Evolutionary conservation across 345 rosid genomes (phyloP).

Genomic region (Acer yangbiense): DNA sequence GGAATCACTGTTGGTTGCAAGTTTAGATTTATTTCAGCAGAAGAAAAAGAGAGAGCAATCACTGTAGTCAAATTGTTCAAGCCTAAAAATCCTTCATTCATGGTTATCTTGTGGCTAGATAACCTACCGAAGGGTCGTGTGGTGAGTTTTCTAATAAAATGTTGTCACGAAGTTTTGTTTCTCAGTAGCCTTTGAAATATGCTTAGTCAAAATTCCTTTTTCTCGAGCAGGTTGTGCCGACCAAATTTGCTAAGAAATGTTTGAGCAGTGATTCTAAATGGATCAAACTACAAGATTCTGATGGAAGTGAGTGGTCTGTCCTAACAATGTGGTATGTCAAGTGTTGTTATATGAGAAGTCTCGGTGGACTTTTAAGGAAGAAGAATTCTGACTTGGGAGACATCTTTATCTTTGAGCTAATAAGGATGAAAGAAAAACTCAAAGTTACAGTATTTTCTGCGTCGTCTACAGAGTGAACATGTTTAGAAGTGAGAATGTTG

Average conservation of each 20-base stretch:
- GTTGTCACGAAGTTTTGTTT: not conserved
- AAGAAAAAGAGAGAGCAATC: too few species aligned
- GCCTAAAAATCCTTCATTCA: too few species aligned
- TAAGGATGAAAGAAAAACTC: not conserved
- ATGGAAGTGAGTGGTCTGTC: not conserved
- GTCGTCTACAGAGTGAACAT: not conserved
- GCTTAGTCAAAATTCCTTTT: not conserved
- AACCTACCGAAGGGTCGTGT: not conserved
- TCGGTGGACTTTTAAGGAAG: conserved; percentile 9
- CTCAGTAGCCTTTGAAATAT: too few species aligned
- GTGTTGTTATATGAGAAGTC: not conserved
- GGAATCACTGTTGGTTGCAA: too few species aligned
- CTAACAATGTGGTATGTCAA: not conserved
- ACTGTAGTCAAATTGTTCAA: too few species aligned
- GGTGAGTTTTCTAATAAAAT: not conserved
- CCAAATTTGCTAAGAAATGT: conserved; percentile 11
- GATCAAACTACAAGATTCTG: not conserved
- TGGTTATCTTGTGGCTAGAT: too few species aligned
- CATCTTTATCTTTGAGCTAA: not conserved
- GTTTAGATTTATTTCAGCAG: too few species aligned
- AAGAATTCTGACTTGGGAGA: not conserved
- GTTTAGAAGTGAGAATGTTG: too few species aligned
- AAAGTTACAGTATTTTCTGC: not conserved
- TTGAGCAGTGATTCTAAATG: not conserved
- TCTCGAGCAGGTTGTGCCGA: conserved; percentile 21